Evolutionary conservation across 83 land plant genomes (phyloP).

Genomic region (Diphasiastrum complanatum): DNA sequence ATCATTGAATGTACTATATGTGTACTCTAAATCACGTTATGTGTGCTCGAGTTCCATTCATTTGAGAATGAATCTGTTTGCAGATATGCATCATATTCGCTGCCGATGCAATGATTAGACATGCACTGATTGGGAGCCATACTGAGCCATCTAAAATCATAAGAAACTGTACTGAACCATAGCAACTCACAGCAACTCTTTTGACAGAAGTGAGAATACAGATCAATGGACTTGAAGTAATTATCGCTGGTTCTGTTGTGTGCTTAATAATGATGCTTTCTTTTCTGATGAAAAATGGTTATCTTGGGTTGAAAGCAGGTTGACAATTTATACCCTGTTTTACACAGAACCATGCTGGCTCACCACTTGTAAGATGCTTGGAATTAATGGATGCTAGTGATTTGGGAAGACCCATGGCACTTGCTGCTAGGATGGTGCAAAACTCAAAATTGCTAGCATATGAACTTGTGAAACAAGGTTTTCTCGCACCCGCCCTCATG

Average conservation of each 20-base stretch:
- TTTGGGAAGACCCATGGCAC: constrained; percentile 60
- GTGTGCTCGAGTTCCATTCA: too few species aligned
- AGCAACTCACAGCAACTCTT: too few species aligned
- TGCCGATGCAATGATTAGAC: neutral
- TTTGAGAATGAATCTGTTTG: too few species aligned
- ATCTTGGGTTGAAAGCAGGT: too few species aligned
- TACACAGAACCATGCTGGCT: constrained; percentile 57
- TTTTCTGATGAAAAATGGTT: neutral
- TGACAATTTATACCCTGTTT: too few species aligned
- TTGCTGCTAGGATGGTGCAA: constrained; percentile 68
- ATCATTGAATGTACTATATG: too few species aligned
- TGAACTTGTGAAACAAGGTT: constrained; percentile 62
- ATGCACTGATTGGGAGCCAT: too few species aligned
- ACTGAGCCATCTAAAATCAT: too few species aligned
- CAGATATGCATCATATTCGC: neutral
- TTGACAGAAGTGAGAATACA: neutral
- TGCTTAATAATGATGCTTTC: neutral
- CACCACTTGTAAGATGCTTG: constrained; percentile 58
- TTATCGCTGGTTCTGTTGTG: neutral
- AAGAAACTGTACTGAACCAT: too few species aligned
- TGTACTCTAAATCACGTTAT: too few species aligned
- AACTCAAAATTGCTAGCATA: constrained; percentile 57
- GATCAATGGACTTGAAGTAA: neutral
- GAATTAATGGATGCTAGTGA: constrained; percentile 56
- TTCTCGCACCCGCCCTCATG: constrained; percentile 51